Conservation (phyloP, 169 alveolate genomes). For the Plasmodium knowlesi region DNA sequence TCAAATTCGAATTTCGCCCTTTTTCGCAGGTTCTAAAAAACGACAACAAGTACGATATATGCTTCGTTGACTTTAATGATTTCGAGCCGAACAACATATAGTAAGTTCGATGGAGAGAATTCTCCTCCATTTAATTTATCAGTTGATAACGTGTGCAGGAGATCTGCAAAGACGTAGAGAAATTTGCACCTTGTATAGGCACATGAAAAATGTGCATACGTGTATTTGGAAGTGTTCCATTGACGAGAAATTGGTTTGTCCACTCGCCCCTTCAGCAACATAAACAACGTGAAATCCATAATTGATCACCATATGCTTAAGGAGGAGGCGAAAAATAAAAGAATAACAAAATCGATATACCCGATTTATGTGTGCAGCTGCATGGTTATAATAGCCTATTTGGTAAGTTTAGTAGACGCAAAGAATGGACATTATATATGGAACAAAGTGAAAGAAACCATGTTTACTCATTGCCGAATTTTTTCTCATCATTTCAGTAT, state of each 20-base stretch:
- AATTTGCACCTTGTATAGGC: not conserved
- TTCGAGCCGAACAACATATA: slow-evolving; percentile 28
- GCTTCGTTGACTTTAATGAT: slow-evolving; percentile 72
- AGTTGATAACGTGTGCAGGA: not conserved
- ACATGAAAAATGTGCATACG: not conserved
- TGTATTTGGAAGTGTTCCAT: not conserved
- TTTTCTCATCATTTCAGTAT: slow-evolving; percentile 23
- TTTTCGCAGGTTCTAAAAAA: slow-evolving; percentile 54
- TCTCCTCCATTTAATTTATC: not conserved
- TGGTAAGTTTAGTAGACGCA: slow-evolving; percentile 27
- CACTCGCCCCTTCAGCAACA: slow-evolving; percentile 26
- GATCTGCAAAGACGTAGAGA: not conserved
- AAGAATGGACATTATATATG: not conserved
- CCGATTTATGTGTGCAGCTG: slow-evolving; percentile 74
- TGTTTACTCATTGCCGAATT: not conserved
- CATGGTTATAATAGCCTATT: slow-evolving; percentile 74
- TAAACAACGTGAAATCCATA: slow-evolving; percentile 60
- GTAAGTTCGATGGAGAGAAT: slow-evolving; percentile 5
- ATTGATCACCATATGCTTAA: slow-evolving; percentile 73
- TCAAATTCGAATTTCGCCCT: not conserved
- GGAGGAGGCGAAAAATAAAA: slow-evolving; percentile 12
- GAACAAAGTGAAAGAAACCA: not conserved
- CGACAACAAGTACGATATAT: slow-evolving; percentile 37
- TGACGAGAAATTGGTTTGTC: not conserved
- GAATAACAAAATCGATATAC: slow-evolving; percentile 67